These are phyloP conservation scores for Trichoderma sp. DNA, from an alignment of 2,329 filamentous ascomycete genomes.

Conservation along the genomic window DNA sequence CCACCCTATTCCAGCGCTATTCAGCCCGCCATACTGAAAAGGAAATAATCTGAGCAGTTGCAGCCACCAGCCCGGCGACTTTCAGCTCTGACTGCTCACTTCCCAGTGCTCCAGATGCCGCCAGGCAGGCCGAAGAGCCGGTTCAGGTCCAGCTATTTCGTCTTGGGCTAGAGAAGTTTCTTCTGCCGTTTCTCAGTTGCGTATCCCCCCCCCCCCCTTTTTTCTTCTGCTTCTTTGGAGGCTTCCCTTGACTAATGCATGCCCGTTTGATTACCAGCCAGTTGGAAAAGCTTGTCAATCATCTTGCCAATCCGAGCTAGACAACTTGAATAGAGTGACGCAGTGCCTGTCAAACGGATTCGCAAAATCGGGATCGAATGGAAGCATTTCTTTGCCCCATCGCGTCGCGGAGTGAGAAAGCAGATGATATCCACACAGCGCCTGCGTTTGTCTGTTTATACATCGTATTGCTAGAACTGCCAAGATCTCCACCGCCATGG, in stretches of 20 bases:
- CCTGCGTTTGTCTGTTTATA: background rate
- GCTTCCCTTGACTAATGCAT: background rate
- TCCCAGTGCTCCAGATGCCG: background rate
- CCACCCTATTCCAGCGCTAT: background rate
- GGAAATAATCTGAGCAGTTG: background rate
- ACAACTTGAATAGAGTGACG: background rate
- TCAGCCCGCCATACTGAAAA: background rate
- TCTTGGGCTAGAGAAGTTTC: background rate
- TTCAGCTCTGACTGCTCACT: background rate
- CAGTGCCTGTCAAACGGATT: background rate
- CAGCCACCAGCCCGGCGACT: background rate
- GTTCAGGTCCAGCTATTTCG: background rate
- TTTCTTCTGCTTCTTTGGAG: background rate
- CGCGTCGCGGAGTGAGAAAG: background rate
- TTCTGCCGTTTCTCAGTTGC: background rate
- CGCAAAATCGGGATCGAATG: too few species aligned
- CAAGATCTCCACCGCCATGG: background rate
- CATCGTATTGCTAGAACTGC: background rate
- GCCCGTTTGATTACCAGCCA: background rate
- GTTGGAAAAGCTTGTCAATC: background rate
- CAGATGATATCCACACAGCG: background rate
- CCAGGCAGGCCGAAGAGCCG: background rate
- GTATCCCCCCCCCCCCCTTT: too few species aligned
- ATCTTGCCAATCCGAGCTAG: background rate
- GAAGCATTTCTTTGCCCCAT: background rate